Evolutionary conservation across 2,329 filamentous ascomycete genomes (phyloP), one percentile per base, ranked within the genome.

Genomic region (Talaromyces sp.): DNA sequence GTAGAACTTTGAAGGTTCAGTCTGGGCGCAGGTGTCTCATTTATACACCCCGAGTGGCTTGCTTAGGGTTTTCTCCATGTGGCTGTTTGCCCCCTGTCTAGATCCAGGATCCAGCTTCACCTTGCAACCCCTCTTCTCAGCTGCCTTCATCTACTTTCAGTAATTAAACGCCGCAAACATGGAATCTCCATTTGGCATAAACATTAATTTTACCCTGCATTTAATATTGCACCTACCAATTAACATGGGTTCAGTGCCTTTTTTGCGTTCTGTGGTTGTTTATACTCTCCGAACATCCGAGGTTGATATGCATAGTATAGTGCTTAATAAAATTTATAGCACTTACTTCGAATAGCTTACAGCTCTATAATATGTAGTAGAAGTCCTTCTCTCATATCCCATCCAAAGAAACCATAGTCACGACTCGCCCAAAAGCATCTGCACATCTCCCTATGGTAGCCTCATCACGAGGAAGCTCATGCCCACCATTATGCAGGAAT

Each of bases 401-500:
- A 54, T 54, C 49, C 25, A 58, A 36, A 5, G 54, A 36, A 40
- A 29, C 54, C 54, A 58, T 38, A 13, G 34, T 29, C 17, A 40
- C 27, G 5, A 40, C 19, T 13, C 31, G n/a, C 36, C 31, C 54
- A 58, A 58, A 58, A 15, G n/a, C 31, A 19, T 36, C 36, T n/a
- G 54, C 31, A 38, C 29, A 58, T 58, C 31, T 36, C 10, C 22
- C 17, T 22, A 58, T 15, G 5, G 54, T 40, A n/a, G 19, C 54
- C 17, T 36, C 54, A 40, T 25, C 29, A 36, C 54, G 54, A 40
- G 59, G 59, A 61, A 61, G 45, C 10, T 61, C 59, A 53, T 61
- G 59, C 3, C 59, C 45, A n/a, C 59, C 59, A 22, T 40, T 31
- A 29, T 61, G 59, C 27, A 61, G 10, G n/a, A 61, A 31, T 11